A percentile compares a stretch with the other conserved stretches of the same genome.
Conservation (phyloP, 2,329 filamentous ascomycete species). For the Blastomyces gilchristii region DNA sequence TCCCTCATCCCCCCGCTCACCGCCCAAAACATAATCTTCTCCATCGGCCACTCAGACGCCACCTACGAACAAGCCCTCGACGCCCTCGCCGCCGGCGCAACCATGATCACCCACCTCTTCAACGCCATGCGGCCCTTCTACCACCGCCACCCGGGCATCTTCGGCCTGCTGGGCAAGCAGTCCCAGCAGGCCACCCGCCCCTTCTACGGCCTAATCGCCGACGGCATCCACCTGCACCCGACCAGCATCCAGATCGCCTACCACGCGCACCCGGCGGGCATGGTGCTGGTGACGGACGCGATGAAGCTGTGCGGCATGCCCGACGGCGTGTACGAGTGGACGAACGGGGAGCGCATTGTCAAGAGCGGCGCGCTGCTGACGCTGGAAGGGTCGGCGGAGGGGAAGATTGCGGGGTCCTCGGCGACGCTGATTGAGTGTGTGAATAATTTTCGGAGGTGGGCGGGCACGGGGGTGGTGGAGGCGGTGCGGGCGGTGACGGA, state of each 20-base stretch:
- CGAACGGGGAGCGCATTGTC: constrained; percentile 54
- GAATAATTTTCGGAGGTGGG: constrained; percentile 37
- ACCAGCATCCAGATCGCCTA: constrained; percentile 83
- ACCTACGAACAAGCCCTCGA: constrained; percentile 70
- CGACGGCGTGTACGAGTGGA: constrained; percentile 79
- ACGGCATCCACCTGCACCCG: constrained; percentile 82
- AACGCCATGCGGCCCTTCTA: constrained; percentile 88
- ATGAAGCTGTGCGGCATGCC: constrained; percentile 79
- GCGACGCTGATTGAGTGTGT: constrained; percentile 37
- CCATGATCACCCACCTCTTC: constrained; percentile 88
- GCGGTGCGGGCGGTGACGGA: constrained; percentile 33
- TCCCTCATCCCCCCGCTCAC: constrained; percentile 57
- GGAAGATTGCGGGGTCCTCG: constrained; percentile 63
- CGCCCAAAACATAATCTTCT: constrained; percentile 59
- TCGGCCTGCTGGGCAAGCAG: constrained; percentile 68
- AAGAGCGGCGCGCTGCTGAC: constrained; percentile 59
- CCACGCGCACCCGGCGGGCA: constrained; percentile 71
- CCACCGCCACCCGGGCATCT: constrained; percentile 83
- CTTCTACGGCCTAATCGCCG: constrained; percentile 80
- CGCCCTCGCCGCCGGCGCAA: constrained; percentile 63
- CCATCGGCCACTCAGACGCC: constrained; percentile 78
- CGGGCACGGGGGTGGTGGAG: constrained; percentile 30
- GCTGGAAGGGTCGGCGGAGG: constrained; percentile 60
- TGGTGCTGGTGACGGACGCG: constrained; percentile 84
- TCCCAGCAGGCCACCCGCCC: constrained; percentile 44